Evolutionary conservation across 139 green algal species (phyloP), one percentile per base, ranked within the genome.

Genomic region (Tetraselmis striata): DNA sequence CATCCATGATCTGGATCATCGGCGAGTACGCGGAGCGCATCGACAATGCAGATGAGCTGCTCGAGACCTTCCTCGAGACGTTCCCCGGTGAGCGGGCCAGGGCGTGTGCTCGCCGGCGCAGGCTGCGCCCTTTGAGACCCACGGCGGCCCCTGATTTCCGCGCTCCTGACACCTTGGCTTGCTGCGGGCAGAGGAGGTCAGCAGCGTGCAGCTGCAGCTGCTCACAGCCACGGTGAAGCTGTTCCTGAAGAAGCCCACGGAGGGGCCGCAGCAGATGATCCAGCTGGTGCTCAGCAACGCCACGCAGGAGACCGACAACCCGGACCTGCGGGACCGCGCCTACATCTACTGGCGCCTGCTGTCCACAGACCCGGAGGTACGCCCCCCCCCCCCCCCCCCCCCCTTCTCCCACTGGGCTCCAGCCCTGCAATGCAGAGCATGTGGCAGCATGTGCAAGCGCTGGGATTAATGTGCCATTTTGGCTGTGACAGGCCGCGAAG

Each of bases 271-370:
- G 86, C 89, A 92, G 75, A 97, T 99, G 88, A 99, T 99, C 81
- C 92, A 95, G 83, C 88, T 95, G 18, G 94, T 98, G 83, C 92
- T 98, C 29, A 94, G 90, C 0, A 93, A 91, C 77, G 94, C 95
- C 28, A 98, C 95, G 25, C 86, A 91, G 82, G 96, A 99, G 82
- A 98, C 93, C 1, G 97, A 99, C 89, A 98, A 99, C 88, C 97
- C 97, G 22, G 97, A 99, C 85, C 92, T 99, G 78, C 86, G 97
- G 0, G 97, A 99, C 86, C 86, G 97, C 1, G 97, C 97, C 1
- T 99, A 95, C 87, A 92, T 99, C 80, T 99, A 99, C 94, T 99
- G 97, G 91, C 92, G 97, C 76, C 90, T 99, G 86, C 92, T 99
- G 59, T 97, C 92, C 28, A 97, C 94, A 22, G 95, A 99, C 87